Evolutionary conservation across 768 basidiomycete species (phyloP), one percentile per base, ranked within the genome.

Genomic region (Phlegmacium glaucopus): DNA sequence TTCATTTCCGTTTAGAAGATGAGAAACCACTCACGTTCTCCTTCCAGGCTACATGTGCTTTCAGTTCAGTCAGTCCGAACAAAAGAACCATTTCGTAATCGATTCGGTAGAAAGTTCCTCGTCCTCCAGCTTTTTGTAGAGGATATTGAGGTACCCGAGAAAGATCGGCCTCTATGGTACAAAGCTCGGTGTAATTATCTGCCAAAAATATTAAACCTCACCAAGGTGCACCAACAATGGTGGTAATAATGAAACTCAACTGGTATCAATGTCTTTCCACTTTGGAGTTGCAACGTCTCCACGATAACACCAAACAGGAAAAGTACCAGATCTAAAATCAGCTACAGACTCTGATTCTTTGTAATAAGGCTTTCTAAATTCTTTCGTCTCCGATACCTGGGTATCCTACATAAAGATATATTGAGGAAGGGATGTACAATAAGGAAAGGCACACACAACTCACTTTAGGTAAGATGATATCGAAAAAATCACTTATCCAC

Each of bases 31-130:
- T 70, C 17, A 62, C 77, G 42, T 72, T 66, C 36, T 78, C 76
- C 51, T 65, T 60, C 78, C 79, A 82, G 18, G 68, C 63, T 40
- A 81, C 68, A 39, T 77, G 73, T 0, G 78, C 79, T 48, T 69
- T 72, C 50, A 80, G 56, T 49, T 81, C 80, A 2, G 78, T 80
- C 39, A 75, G 51, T 4, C 80, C 80, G 45, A 82, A 79, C 7
- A 74, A 59, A 17, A 82, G 50, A 9, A 80, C 62, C 4, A 81
- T 61, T n/a, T 73, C 70, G 47, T 62, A 74, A 3, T 65, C 54
- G 27, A 74, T 51, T 28, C 58, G 47, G 47, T 61, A 75, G 42
- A 62, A 71, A 4, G 40, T 37, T 10, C 62, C 56, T 7, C 10
- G 45, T 2, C 52, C 51, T 17, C 11, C 48, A 9, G 53, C 40